Base-by-base conservation (phyloP, 257 asterid species). In the Lantana camara region DNA sequence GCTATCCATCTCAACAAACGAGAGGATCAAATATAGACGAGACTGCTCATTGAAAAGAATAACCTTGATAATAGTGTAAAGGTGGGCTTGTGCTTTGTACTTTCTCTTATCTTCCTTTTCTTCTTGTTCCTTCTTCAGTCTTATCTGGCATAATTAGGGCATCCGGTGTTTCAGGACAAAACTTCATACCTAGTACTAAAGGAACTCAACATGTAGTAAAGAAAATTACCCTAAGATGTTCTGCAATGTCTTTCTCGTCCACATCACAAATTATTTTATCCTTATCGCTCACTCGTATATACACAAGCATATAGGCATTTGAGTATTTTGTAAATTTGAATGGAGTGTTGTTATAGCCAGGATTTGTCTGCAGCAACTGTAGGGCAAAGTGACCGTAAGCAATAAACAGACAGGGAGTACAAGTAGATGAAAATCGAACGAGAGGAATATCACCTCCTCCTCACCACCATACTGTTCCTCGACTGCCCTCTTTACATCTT, bases 381-480 rank as follows among this genome's bases (percentile, higher is more conserved):
- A 54, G n/a, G 53, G 35, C 22, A 66, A 60, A 65, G 65, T 41
- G 45, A 73, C 46, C 51, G 71, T 69, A 57, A 78, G 69, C 29
- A 63, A 22, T 73, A 7, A 41, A 47, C 69, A 67, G 19, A n/a
- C 38, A 23, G 14, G 58, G 55, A 50, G n/a, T 30, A 57, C 12
- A 48, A 21, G 53, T 58, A 22, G 30, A 11, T 29, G 61, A 47
- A 49, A 57, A 57, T 30, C 27, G 34, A 42, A 51, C 45, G 64
- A 38, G 34, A 71, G 50, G 56, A 67, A 70, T 12, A 46, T 46
- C 65, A 88, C 99, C 96, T 94, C 99, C 79, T 94, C 99, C 75
- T 94, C 99, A 55, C 97, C 99, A 51, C 97, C 99, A 79, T 88
- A 90, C 73, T 94, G 97, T 82, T 90, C 99, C 82, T 90, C 99